phyloP scores from a whole-genome alignment of 2,329 filamentous ascomycete species.

The Scleromitrula shiraiana region DNA sequence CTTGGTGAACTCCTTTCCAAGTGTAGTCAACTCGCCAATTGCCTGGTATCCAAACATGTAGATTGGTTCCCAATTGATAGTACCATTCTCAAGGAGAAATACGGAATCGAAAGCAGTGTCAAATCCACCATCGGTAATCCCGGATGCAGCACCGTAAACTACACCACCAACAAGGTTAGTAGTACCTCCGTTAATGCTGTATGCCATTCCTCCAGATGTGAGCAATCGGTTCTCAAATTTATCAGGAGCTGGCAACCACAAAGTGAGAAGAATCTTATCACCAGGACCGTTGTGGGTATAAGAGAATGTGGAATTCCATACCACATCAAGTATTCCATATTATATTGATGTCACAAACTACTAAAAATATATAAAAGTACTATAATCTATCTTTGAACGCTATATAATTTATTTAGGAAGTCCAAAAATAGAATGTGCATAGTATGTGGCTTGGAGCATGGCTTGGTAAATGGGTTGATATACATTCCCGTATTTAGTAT shows the following conservation, averaged over 20 bases:
- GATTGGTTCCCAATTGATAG: slow-evolving; percentile 16
- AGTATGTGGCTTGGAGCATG: no score
- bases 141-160: slow-evolving; percentile 39
- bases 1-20: slow-evolving; percentile 38
- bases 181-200: slow-evolving; percentile 34
- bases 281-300: slow-evolving; percentile 37
- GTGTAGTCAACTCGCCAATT: slow-evolving; percentile 30
- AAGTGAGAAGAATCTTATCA: slow-evolving; percentile 32
- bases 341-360: no score
- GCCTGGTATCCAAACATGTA: slow-evolving; percentile 35
- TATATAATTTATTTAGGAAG: no score
- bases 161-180: slow-evolving; percentile 34
- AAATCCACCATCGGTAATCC: slow-evolving; percentile 43
- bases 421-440: no score
- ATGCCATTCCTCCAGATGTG: slow-evolving; percentile 39
- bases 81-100: slow-evolving; percentile 34
- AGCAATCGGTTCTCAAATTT: slow-evolving; percentile 39
- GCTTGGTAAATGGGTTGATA: no score
- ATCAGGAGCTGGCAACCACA: slow-evolving; percentile 36
- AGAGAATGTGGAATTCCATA: no score
- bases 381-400: no score
- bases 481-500: no score
- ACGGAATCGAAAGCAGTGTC: slow-evolving; percentile 34
- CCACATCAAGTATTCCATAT: no score
- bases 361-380: no score